Evolutionary conservation across 179 eudicot genomes (phyloP), one percentile per base, ranked within the genome.

Genomic region (Beta macrorhiza): DNA sequence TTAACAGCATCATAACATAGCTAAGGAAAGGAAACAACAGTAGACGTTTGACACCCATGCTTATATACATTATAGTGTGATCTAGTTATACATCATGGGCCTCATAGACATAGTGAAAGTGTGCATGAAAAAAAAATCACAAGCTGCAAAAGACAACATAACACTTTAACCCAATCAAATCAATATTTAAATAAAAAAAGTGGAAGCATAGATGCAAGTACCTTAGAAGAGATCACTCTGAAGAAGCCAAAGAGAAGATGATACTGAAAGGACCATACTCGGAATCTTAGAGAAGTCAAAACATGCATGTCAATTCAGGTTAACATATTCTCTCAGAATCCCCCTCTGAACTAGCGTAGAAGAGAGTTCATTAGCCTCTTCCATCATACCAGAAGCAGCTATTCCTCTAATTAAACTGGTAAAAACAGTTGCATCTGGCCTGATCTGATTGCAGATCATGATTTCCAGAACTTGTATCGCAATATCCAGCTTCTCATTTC

Each of bases 351-450:
- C 67, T 80, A 91, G 83, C 85, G 85, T 91, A 58, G 80, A 74
- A 25, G 72, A 81, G 64, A 93, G 84, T 71, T 87, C 83, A 12
- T 20, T 19, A 78, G 95, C 95, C 84, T 87, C 91, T 75, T 88
- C 91, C 12, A 55, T 80, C 97, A 91, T 88, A 55, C 95, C 97
- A 71, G 88, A 81, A 52, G 88, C 84, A 80, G 89, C 88, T 59
- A 93, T 53, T n/a, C 92, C 90, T 68, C 84, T 81, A 12, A 93
- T 67, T 53, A 93, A 78, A 52, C 64, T 81, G 22, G 81, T 77
- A 85, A 85, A 90, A 25, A 89, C 51, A 2, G 78, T 51, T 10
- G 80, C 85, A 79, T 79, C 82, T 14, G 85, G 86, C 79, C 77
- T 82, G 67, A 67, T 71, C 64, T 78, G 88, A 79, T 83, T 80